Evolutionary conservation across 768 basidiomycete species (phyloP), one percentile per base, ranked within the genome.

Genomic region (Leccinum variicolor): DNA sequence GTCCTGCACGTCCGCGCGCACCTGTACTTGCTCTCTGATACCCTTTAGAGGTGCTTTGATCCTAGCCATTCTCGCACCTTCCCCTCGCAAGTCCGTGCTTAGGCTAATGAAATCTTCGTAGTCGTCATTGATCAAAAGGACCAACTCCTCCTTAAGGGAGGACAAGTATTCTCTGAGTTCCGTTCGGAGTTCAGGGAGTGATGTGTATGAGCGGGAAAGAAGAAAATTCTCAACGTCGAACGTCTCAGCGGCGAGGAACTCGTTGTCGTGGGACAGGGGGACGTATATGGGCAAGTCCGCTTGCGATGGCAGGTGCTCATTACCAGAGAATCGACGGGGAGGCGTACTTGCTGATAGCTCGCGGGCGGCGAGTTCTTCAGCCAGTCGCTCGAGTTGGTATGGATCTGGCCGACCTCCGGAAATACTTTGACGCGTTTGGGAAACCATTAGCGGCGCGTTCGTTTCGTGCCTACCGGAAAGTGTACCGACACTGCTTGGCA

Each of bases 81-180:
- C 95, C 46, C 89, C 93, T 62, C 86, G 82, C 62, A 98, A 71
- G 65, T 98, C 94, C 3, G 95, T 94, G 62, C 95, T 95, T 29
- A 99, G 79, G 64, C 91, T 93, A 66, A 98, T 96, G 70, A 98
- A 99, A 14, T 94, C 94, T 71, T 94, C 94, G 67, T 98, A 99
- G 74, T 98, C 97, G 64, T 94, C 89, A 73, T 99, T 98, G 70
- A 98, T 97, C 66, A 98, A 84, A 66, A 86, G 86, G 29, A 98
- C 94, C 34, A 99, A 81, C 70, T 97, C 96, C 70, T 95, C 92
- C 72, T 96, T 94, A 61, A 99, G 75, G 10, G 80, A 76, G 0
- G 84, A 82, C 58, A 93, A 78, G 70, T 98, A 98, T 53, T 92
- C 86, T 31, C 94, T 82, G 21, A 99, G 78, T 69, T 99, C 95